Evolutionary conservation across 108 stramenopile genomes (phyloP).

Genomic region (Asterionellopsis glacialis): DNA sequence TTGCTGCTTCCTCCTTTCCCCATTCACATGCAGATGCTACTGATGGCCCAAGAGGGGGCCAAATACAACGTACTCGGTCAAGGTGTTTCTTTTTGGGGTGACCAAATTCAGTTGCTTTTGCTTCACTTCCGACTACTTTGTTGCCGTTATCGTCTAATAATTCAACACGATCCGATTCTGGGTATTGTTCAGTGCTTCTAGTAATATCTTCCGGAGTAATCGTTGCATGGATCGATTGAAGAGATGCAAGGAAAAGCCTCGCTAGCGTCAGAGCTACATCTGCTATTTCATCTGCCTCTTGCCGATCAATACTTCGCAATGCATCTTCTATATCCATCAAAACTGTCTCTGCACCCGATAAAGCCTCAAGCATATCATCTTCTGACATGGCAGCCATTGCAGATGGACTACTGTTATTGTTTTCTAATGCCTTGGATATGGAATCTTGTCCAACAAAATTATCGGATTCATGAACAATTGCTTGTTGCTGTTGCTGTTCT

Average conservation of each 20-base stretch:
- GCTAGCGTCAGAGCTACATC: constrained; percentile 76
- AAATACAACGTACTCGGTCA: constrained; percentile 57
- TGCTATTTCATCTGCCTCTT: constrained; percentile 81
- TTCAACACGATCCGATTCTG: constrained; percentile 35
- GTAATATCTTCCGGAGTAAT: constrained; percentile 32
- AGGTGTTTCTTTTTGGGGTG: constrained; percentile 3
- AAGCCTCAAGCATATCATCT: constrained; percentile 38
- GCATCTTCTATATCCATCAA: constrained; percentile 66
- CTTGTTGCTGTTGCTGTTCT: constrained; percentile 10
- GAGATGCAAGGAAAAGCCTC: constrained; percentile 50
- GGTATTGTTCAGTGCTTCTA: neutral
- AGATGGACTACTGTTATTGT: neutral
- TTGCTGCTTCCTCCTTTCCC: constrained; percentile 42
- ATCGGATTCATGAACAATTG: constrained; percentile 2
- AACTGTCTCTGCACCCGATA: constrained; percentile 39
- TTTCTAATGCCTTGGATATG: neutral
- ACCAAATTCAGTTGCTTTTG: constrained; percentile 18
- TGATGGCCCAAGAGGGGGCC: constrained; percentile 75
- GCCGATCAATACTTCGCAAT: constrained; percentile 52
- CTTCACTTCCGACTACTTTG: constrained; percentile 10
- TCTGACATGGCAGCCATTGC: constrained; percentile 14
- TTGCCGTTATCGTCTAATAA: constrained; percentile 23
- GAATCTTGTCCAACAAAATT: neutral
- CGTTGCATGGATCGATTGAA: constrained; percentile 52
- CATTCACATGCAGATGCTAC: constrained; percentile 39